Conservation (phyloP, 176 grass and related monocot genomes). For the Stipa capillata region DNA sequence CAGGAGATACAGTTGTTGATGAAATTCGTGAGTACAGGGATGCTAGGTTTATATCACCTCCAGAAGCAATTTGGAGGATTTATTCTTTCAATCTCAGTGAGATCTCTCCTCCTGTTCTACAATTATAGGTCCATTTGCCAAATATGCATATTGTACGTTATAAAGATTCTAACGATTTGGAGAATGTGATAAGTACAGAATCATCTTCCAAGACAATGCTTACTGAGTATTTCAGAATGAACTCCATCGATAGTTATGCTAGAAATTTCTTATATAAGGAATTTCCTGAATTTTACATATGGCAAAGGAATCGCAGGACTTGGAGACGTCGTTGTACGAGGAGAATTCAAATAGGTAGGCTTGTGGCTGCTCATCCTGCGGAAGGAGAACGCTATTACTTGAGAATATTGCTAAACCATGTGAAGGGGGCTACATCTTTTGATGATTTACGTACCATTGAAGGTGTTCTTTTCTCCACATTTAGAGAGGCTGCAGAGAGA, state of each 20-base stretch:
- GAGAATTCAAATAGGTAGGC: neutral
- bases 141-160: neutral
- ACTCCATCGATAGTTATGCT: neutral
- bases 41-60: neutral
- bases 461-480: neutral
- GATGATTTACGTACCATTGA: neutral
- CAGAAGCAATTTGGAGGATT: neutral
- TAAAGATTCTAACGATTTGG: neutral
- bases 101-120: neutral
- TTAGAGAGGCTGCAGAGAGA: neutral
- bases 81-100: neutral
- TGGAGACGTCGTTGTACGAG: neutral
- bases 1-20: neutral
- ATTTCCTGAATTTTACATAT: neutral
- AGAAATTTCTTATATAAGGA: neutral
- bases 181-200: neutral
- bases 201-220: neutral
- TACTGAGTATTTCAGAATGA: neutral
- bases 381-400: neutral
- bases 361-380: neutral
- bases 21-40: neutral
- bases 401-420: neutral
- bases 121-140: neutral
- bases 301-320: neutral
- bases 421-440: neutral